phyloP scores from a whole-genome alignment of 2,329 filamentous ascomycete genomes.

The Cladosporium sp. region DNA sequence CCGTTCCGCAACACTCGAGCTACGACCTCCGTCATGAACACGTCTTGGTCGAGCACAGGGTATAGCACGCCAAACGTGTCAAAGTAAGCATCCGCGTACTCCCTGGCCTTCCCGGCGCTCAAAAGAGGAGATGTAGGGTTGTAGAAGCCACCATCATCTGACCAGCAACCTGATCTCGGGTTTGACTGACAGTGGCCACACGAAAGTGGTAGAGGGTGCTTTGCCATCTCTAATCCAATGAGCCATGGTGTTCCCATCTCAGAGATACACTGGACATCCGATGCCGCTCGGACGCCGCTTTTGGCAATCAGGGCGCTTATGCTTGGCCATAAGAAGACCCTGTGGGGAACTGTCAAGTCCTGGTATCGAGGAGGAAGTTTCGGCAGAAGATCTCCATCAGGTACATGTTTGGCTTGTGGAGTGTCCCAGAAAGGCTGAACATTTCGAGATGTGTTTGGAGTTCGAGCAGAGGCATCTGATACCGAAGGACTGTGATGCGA shows the following conservation, averaged over 20 bases:
- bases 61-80: slow-evolving; percentile 60
- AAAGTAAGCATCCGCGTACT: too few relatives aligned
- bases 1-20: slow-evolving; percentile 48
- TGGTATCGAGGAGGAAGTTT: background rate
- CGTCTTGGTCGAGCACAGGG: slow-evolving; percentile 59
- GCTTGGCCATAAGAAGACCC: slow-evolving; percentile 51
- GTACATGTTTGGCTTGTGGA: too few relatives aligned
- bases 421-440: background rate
- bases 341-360: slow-evolving; percentile 49
- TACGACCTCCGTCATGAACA: slow-evolving; percentile 45
- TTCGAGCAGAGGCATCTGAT: background rate
- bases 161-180: too few relatives aligned
- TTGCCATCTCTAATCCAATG: slow-evolving; percentile 20
- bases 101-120: too few relatives aligned
- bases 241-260: slow-evolving; percentile 42
- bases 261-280: slow-evolving; percentile 37
- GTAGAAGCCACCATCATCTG: too few relatives aligned
- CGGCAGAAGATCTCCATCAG: background rate
- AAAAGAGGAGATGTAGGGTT: too few relatives aligned
- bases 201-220: background rate
- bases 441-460: background rate
- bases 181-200: background rate
- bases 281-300: slow-evolving; percentile 32
- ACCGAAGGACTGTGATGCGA: background rate
- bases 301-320: slow-evolving; percentile 37